phyloP scores from a whole-genome alignment of 2,329 filamentous ascomycete species.

The Cyclaneusma minus region DNA sequence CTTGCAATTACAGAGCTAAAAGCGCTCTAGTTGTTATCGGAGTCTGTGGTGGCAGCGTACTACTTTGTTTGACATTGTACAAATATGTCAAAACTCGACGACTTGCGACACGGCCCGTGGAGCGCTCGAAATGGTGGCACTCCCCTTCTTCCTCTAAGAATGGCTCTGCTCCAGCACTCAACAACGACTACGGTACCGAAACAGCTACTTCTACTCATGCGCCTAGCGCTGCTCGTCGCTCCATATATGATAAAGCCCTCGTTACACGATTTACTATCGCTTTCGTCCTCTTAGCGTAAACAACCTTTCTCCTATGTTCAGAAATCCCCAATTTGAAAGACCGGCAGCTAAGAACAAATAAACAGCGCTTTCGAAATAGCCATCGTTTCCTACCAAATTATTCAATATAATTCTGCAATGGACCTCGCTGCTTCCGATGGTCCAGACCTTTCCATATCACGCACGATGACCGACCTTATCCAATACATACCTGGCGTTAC shows the following conservation, averaged over 20 bases:
- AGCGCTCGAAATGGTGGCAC: slow-evolving; percentile 11
- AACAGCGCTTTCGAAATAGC: slow-evolving; percentile 21
- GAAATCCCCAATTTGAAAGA: background rate
- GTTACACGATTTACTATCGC: slow-evolving; percentile 28
- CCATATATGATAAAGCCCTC: slow-evolving; percentile 29
- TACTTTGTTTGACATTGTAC: slow-evolving; percentile 23
- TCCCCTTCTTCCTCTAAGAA: too few relatives aligned
- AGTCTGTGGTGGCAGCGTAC: slow-evolving; percentile 20
- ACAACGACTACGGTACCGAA: too few relatives aligned
- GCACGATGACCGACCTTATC: slow-evolving; percentile 17
- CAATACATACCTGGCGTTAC: slow-evolving; percentile 24
- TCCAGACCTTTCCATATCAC: slow-evolving; percentile 19
- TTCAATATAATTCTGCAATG: slow-evolving; percentile 17
- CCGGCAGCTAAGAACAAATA: background rate
- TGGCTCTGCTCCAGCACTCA: too few relatives aligned
- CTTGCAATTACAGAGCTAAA: background rate
- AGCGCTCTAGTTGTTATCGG: slow-evolving; percentile 21
- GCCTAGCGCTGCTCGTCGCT: slow-evolving; percentile 7
- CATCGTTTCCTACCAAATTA: slow-evolving; percentile 23
- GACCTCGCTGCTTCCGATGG: slow-evolving; percentile 12
- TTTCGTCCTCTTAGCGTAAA: slow-evolving; percentile 23
- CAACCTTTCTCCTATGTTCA: background rate
- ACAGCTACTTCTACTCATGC: slow-evolving; percentile 4
- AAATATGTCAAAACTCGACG: slow-evolving; percentile 25
- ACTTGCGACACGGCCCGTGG: slow-evolving; percentile 17